phyloP scores from a whole-genome alignment of 225 moss, liverwort and hornwort species.

The Anthoceros angustus region DNA sequence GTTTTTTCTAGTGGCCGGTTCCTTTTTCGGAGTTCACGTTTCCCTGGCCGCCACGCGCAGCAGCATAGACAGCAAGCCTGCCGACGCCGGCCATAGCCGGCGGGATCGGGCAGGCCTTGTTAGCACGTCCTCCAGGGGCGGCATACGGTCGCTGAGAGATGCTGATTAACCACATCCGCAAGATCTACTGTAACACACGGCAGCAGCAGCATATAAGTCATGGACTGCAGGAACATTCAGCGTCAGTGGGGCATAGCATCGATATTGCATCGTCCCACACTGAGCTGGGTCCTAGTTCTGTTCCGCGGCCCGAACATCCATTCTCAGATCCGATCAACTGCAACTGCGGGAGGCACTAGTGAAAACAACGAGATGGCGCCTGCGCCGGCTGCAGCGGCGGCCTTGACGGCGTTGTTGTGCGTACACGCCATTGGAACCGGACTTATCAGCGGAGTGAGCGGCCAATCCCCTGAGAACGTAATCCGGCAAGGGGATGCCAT shows the following conservation, averaged over 20 bases:
- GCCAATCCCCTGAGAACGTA: neutral
- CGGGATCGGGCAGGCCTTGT: neutral
- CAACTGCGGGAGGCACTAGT: neutral
- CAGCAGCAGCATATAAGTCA: neutral
- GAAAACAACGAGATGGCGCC: neutral
- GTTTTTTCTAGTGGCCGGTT: neutral
- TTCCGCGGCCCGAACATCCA: neutral
- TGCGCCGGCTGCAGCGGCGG: neutral
- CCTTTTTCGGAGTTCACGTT: neutral
- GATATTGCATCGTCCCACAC: neutral
- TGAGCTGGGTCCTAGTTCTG: neutral
- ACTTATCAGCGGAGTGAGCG: constrained; percentile 1
- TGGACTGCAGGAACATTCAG: neutral
- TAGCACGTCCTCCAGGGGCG: neutral
- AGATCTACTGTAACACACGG: neutral
- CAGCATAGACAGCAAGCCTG: neutral
- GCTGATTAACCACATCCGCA: neutral
- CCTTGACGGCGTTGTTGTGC: neutral
- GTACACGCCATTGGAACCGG: neutral
- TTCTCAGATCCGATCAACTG: neutral
- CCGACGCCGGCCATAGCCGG: neutral
- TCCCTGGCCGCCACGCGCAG: neutral
- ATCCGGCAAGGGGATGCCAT: neutral
- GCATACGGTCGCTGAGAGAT: neutral
- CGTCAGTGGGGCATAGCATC: neutral